Base-by-base conservation (phyloP, 768 basidiomycete species). In the Fistulinella prunicolor region DNA sequence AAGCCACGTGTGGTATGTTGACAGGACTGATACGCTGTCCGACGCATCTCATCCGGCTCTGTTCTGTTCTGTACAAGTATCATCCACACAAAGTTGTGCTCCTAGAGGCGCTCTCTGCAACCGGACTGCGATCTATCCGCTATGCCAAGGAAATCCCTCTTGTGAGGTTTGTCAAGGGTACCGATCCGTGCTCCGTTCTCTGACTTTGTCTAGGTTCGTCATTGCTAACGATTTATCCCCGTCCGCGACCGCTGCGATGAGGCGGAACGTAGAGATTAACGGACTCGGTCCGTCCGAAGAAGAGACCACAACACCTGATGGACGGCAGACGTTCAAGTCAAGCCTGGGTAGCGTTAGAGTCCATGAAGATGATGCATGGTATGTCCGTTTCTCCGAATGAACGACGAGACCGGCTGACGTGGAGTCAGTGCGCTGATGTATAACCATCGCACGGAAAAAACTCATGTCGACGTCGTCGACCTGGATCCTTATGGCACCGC, bases 401-500 rank as follows among this genome's bases (percentile, higher is more conserved):
- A 14, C 9, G 14, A 14, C 17, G 22, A 3, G 22, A 9, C 38
- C 4, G 8, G 24, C 40, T 41, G 12, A 45, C 12, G n/a, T n/a
- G n/a, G 34, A 35, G 6, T 41, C 14, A 96, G 94, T 60, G 77
- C 87, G 3, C 71, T 94, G 42, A 93, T 99, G 90, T 98, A 96
- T 63, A 78, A 77, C 39, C 93, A 94, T 61, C 84, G 94, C 32
- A 73, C 81, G 23, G 83, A 84, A 43, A 77, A 74, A 38, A 69
- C 75, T 10, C 81, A 85, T 3, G 94, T 97, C 17, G 94, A 98
- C 54, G 90, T 90, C 23, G 84, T 99, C n/a, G 96, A 99, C 65
- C 78, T 99, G 22, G 96, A 99, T 64, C 96, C 96, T 0, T 99
- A 98, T 60, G 96, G 96, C 1, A 95, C 93, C 9, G 96, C 96